A percentile compares a stretch with the other conserved stretches of the same genome.
Conservation (phyloP, 805 yeast genomes). For the Isabelozyma heimii region DNA sequence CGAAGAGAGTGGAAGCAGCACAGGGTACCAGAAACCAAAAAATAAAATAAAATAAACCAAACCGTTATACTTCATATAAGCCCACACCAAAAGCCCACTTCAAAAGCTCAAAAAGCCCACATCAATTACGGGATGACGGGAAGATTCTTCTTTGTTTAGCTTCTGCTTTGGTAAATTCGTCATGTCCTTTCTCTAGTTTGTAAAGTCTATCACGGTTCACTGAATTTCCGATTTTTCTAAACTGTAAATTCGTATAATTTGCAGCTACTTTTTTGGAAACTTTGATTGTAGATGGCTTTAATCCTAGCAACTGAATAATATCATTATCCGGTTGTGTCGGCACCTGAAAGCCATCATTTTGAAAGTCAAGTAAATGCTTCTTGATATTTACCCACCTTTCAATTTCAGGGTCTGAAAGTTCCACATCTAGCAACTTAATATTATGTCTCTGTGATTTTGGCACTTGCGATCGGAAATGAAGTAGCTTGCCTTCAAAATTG, state of each 20-base stretch:
- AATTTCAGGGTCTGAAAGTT: constrained; percentile 4
- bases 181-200: constrained; percentile 8
- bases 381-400: constrained; percentile 8
- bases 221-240: constrained; percentile 1
- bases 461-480: constrained; percentile 3
- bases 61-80: too few species aligned
- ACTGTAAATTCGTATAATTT: background rate
- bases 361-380: background rate
- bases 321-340: background rate
- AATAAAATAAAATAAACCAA: background rate
- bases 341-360: background rate
- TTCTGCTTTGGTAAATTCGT: constrained; percentile 2
- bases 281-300: background rate
- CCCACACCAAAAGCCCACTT: background rate
- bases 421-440: background rate
- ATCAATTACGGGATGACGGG: background rate
- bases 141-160: background rate
- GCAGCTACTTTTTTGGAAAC: background rate
- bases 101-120: background rate
- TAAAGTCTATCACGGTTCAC: constrained; percentile 6
- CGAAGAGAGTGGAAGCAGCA: too few species aligned
- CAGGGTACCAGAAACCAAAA: too few species aligned
- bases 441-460: background rate
- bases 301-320: background rate
- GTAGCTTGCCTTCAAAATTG: constrained; percentile 12